Evolutionary conservation across 1,284 basidiomycete genomes (phyloP).

Genomic region (Anthracocystis setariae): DNA sequence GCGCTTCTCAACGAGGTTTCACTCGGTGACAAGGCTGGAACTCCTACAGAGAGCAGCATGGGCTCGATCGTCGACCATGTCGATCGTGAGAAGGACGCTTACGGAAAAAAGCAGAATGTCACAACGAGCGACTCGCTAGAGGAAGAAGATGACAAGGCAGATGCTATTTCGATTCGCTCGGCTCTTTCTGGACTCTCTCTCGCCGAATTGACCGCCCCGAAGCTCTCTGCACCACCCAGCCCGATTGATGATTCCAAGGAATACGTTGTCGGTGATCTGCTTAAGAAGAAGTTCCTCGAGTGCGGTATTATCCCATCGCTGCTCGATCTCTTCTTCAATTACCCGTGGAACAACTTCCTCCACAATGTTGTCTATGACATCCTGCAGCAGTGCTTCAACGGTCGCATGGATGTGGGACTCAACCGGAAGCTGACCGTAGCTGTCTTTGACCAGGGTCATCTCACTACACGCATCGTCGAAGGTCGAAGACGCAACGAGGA

Average conservation of each 20-base stretch:
- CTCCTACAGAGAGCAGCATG: conserved; percentile 6
- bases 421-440: conserved; percentile 62
- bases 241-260: conserved; percentile 53
- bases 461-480: conserved; percentile 61
- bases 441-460: conserved; percentile 60
- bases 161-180: conserved; percentile 48
- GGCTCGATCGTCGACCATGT: conserved; percentile 1
- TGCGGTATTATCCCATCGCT: conserved; percentile 62
- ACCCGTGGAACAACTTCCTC: conserved; percentile 97
- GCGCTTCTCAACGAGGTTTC: conserved; percentile 60
- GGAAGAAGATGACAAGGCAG: conserved; percentile 20
- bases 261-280: conserved; percentile 60
- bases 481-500: conserved; percentile 60
- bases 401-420: conserved; percentile 73
- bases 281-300: conserved; percentile 64
- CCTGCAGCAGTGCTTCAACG: conserved; percentile 93
- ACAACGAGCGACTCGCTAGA: conserved; percentile 32
- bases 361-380: conserved; percentile 97
- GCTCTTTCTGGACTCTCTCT: conserved; percentile 60
- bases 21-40: conserved; percentile 26
- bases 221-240: conserved; percentile 50
- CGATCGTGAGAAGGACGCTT: conserved; percentile 5
- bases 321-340: conserved; percentile 82
- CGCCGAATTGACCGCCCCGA: conserved; percentile 57
- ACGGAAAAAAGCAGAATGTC: conserved; percentile 15